Conservation (phyloP, 768 basidiomycete species). For the Mycena belliarum region DNA sequence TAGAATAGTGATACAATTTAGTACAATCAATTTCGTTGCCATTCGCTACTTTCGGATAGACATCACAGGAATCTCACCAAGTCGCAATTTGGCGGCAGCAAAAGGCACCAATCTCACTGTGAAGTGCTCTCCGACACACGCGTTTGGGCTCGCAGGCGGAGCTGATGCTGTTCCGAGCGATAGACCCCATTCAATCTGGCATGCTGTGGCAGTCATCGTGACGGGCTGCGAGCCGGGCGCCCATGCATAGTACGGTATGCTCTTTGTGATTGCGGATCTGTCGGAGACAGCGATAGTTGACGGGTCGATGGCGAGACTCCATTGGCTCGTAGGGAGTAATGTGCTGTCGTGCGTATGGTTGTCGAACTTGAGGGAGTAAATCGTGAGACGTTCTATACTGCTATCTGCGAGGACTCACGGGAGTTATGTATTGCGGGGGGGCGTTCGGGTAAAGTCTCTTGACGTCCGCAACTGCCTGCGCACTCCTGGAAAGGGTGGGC, state of each 20-base stretch:
- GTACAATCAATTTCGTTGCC: too few species aligned
- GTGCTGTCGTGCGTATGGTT: slow-evolving; percentile 40
- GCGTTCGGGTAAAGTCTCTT: slow-evolving; percentile 37
- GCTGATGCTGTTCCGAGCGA: slow-evolving; percentile 34
- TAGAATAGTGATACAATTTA: too few species aligned
- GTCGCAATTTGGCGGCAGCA: slow-evolving; percentile 38
- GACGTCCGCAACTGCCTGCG: slow-evolving; percentile 37
- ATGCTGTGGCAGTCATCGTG: slow-evolving; percentile 40
- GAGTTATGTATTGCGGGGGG: slow-evolving; percentile 35
- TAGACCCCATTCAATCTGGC: slow-evolving; percentile 40
- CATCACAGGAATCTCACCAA: slow-evolving; percentile 44
- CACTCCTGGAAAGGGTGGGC: slow-evolving; percentile 29
- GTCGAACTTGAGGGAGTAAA: slow-evolving; percentile 31
- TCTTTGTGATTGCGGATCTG: slow-evolving; percentile 24
- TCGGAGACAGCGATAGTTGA: slow-evolving; percentile 36
- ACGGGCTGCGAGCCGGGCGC: slow-evolving; percentile 40
- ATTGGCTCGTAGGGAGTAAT: slow-evolving; percentile 38
- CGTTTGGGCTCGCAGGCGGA: slow-evolving; percentile 36
- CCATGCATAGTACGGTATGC: slow-evolving; percentile 42
- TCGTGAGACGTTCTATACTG: not conserved
- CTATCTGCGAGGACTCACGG: slow-evolving; percentile 26
- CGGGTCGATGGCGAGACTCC: slow-evolving; percentile 43
- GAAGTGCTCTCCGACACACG: slow-evolving; percentile 33
- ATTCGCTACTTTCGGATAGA: not conserved
- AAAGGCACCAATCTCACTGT: slow-evolving; percentile 42